Evolutionary conservation across 1,284 basidiomycete genomes (phyloP), one percentile per base, ranked within the genome.

Genomic region (Boletus semigastroideus): DNA sequence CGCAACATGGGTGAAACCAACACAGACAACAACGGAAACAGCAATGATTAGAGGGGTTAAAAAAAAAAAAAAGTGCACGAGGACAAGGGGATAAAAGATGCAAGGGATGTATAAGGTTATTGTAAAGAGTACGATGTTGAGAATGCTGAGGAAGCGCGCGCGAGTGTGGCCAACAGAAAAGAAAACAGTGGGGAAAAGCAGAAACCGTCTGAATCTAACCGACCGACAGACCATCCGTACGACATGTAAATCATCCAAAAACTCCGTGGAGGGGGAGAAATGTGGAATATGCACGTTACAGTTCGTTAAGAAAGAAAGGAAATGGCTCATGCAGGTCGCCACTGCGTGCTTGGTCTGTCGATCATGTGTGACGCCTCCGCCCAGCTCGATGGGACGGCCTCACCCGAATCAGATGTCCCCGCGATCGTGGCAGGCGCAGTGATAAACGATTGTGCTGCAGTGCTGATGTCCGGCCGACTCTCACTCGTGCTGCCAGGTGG

Each of bases 401-500:
- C 70, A 12, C 66, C 60, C 48, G 70, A 68, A 34, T 71, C 73
- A 3, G 78, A 80, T 19, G 66, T 68, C 34, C 79, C 78, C 22
- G 75, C 75, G 17, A 84, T 65, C 9, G 82, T 84, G 40, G 78
- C 74, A 39, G 86, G 74, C 14, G 77, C 77, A 3, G 86, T 87
- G 27, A 87, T 75, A 59, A 86, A 86, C 49, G 85, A 87, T 55
- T 76, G 74, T 5, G 79, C 75, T 20, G 86, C 86, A 0, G 84
- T 84, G 63, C 85, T 87, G 61, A 87, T 74, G 62, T 84, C 84
- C 1, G 77, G 76, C 28, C 72, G 78, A 63, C 78, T 81, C 56
- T 65, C 71, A 2, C 30, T 55, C 36, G 28, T 55, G 38, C 58
- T 55, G 2, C 36, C 16, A 37, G 53, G 34, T 30, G 59, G 67